Conservation (phyloP, 2,329 filamentous ascomycete species). For the Periglandula ipomoeae region DNA sequence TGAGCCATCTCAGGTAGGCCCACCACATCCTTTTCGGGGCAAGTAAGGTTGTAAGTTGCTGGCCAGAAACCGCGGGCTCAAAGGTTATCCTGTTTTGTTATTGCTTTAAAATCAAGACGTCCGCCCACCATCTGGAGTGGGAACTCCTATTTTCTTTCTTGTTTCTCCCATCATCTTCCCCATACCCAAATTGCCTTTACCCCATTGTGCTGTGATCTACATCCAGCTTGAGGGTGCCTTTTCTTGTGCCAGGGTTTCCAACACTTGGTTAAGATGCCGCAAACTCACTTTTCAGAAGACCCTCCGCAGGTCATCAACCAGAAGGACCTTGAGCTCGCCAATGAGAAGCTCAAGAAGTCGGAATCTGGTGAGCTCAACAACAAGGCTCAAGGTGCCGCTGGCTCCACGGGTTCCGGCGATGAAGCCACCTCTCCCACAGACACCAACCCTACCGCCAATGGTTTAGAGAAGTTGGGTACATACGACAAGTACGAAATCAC, state of each 20-base stretch:
- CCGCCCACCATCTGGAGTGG: background rate
- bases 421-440: constrained; percentile 8
- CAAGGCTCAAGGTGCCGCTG: constrained; percentile 2
- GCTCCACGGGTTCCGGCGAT: constrained; percentile 6
- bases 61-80: background rate
- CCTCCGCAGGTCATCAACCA: constrained; percentile 28
- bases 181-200: background rate
- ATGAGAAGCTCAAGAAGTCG: constrained; percentile 26
- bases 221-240: background rate
- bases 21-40: background rate
- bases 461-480: constrained; percentile 26
- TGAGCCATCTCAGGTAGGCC: constrained; percentile 1
- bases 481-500: constrained; percentile 37
- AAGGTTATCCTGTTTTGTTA: background rate
- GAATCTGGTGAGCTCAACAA: constrained; percentile 6
- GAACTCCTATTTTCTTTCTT: too few relatives aligned
- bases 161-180: background rate
- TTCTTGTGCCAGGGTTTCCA: background rate
- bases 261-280: constrained; percentile 18
- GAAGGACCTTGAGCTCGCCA: constrained; percentile 25
- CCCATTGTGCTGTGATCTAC: background rate
- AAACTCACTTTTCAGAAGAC: constrained; percentile 26
- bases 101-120: background rate
- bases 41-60: background rate
- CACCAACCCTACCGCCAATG: constrained; percentile 23